phyloP scores from a whole-genome alignment of 441 rosid species.

The Hypseocharis bilobata region DNA sequence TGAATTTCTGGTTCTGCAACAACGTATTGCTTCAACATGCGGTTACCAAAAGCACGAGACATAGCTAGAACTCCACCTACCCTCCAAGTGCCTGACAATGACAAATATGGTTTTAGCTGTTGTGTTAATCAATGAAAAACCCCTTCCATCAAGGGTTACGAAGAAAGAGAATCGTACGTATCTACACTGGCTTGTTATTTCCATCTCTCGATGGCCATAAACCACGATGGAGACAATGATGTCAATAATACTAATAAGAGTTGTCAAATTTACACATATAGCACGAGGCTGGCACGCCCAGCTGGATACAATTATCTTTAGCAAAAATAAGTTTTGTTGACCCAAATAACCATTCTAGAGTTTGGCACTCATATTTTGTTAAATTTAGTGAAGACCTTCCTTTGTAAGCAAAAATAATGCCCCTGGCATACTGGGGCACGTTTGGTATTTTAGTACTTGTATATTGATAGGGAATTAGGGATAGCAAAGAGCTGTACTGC shows the following conservation, averaged over 20 bases:
- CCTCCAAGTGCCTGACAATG: slow-evolving; percentile 81
- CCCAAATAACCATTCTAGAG: too few relatives aligned
- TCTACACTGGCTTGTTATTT: neutral
- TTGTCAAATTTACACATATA: neutral
- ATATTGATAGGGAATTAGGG: too few relatives aligned
- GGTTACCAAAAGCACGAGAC: slow-evolving; percentile 98
- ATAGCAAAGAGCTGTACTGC: too few relatives aligned
- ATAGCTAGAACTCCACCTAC: slow-evolving; percentile 95
- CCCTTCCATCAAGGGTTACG: neutral
- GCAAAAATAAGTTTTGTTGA: too few relatives aligned
- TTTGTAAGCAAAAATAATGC: too few relatives aligned
- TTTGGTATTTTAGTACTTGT: too few relatives aligned
- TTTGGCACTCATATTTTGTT: too few relatives aligned
- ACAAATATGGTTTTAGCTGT: slow-evolving; percentile 17
- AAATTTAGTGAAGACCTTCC: too few relatives aligned
- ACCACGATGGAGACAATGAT: neutral
- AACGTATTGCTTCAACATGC: slow-evolving; percentile 92
- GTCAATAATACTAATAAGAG: neutral
- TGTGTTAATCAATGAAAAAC: neutral
- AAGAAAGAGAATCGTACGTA: neutral
- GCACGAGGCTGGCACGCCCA: too few relatives aligned
- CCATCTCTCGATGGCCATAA: neutral
- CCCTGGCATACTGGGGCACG: too few relatives aligned
- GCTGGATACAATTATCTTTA: too few relatives aligned
- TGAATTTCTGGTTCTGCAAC: slow-evolving; percentile 97